Conservation (phyloP, 2,329 filamentous ascomycete species). For the Arthrobotrys entomopaga region DNA sequence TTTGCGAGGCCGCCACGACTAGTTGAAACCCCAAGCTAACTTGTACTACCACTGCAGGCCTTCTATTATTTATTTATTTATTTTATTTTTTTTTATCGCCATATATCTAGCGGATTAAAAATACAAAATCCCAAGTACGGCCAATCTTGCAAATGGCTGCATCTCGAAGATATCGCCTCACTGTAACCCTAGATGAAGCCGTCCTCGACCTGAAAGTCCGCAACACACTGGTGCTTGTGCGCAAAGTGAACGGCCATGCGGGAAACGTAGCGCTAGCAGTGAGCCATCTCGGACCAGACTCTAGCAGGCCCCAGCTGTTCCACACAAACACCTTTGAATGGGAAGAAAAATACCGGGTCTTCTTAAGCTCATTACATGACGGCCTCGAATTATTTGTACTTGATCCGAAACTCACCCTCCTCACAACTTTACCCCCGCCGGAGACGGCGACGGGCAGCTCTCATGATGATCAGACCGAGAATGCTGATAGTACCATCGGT, state of each 20-base stretch:
- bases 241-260: neutral
- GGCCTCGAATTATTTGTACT: conserved; percentile 13
- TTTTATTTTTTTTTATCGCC: too few relatives aligned
- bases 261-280: too few relatives aligned
- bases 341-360: conserved; percentile 18
- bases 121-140: too few relatives aligned
- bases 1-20: too few relatives aligned
- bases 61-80: too few relatives aligned
- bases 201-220: conserved; percentile 14
- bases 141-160: too few relatives aligned
- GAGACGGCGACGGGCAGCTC: neutral
- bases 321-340: conserved; percentile 16
- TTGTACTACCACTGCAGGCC: too few relatives aligned
- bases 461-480: neutral
- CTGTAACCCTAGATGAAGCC: conserved; percentile 9
- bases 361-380: conserved; percentile 10
- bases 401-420: neutral
- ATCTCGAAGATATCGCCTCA: conserved; percentile 10
- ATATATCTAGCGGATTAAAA: too few relatives aligned
- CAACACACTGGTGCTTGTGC: conserved; percentile 6
- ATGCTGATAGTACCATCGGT: neutral
- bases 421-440: too few relatives aligned
- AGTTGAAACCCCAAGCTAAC: too few relatives aligned
- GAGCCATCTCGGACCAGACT: too few relatives aligned
- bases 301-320: neutral